phyloP scores from a whole-genome alignment of 2,329 filamentous ascomycete genomes.

The Nemania serpens region DNA sequence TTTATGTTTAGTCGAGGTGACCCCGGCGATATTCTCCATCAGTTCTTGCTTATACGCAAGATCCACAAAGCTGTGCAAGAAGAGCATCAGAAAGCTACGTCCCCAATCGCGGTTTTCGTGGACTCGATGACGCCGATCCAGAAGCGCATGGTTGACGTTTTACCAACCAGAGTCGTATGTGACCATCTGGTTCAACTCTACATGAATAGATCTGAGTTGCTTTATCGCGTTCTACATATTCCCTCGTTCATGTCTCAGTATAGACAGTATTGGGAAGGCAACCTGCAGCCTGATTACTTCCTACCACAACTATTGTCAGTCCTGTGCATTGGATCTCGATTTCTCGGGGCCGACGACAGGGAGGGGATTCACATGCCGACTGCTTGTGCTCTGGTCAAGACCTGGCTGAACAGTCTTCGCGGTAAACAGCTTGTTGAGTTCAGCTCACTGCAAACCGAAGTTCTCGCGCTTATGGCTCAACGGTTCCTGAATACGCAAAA shows the following conservation, averaged over 20 bases:
- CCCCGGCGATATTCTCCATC: constrained; percentile 47
- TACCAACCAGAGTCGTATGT: constrained; percentile 56
- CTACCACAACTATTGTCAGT: constrained; percentile 59
- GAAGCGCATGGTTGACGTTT: constrained; percentile 62
- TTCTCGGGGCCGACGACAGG: constrained; percentile 57
- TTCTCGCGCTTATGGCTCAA: constrained; percentile 58
- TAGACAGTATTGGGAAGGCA: constrained; percentile 56
- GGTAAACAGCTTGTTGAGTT: constrained; percentile 59
- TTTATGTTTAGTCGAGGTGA: constrained; percentile 52
- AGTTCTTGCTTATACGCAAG: constrained; percentile 51
- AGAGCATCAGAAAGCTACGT: constrained; percentile 51
- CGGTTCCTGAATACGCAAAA: constrained; percentile 54
- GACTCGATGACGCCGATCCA: constrained; percentile 63
- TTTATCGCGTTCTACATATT: constrained; percentile 59
- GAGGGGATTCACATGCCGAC: constrained; percentile 63
- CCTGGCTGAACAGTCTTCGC: constrained; percentile 57
- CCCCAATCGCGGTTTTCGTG: constrained; percentile 60
- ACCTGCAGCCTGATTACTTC: constrained; percentile 53
- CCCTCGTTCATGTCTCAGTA: constrained; percentile 58
- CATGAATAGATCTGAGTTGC: constrained; percentile 55
- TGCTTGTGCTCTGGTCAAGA: constrained; percentile 58
- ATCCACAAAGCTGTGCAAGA: constrained; percentile 55
- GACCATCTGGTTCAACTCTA: constrained; percentile 56
- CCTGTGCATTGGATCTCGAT: constrained; percentile 58
- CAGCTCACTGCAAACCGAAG: constrained; percentile 52